Evolutionary conservation across 202 grass and related monocot species (phyloP).

Genomic region (Musa balbisiana): DNA sequence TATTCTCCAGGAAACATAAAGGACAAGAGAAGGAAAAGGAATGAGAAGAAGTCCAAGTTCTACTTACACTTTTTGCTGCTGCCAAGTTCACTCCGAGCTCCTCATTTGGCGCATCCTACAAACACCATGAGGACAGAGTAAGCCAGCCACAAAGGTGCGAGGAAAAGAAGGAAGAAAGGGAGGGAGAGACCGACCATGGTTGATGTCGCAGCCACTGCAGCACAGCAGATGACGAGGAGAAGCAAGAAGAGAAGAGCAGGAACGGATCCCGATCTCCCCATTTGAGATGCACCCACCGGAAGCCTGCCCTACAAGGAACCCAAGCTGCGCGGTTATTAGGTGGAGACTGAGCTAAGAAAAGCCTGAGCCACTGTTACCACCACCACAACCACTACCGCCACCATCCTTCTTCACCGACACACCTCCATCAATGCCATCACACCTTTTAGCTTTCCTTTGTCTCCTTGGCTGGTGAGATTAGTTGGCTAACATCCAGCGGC

Average conservation of each 20-base stretch:
- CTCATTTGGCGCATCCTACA: slow-evolving; percentile 1
- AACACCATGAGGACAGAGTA: neutral
- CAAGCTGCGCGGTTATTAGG: neutral
- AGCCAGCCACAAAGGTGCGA: neutral
- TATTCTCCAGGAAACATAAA: too few species aligned
- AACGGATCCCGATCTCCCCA: slow-evolving; percentile 4
- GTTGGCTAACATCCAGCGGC: neutral
- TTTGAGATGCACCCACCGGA: neutral
- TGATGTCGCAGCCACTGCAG: slow-evolving; percentile 7
- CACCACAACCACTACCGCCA: too few species aligned
- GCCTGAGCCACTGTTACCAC: neutral
- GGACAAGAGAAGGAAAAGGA: neutral
- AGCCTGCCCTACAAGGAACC: neutral
- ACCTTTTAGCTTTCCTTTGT: neutral
- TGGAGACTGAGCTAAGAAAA: neutral
- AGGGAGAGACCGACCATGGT: neutral
- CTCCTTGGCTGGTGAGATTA: neutral
- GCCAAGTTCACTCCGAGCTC: slow-evolving; percentile 14
- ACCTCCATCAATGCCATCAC: slow-evolving; percentile 5
- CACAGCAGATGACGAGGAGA: neutral
- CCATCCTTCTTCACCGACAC: neutral
- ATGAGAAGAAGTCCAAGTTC: neutral
- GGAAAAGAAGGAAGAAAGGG: neutral
- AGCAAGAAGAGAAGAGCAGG: slow-evolving; percentile 3
- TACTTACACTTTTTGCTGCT: neutral